Evolutionary conservation across 1,139 yeast species (phyloP), one percentile per base, ranked within the genome.

Genomic region (Yamadazyma siamensis): DNA sequence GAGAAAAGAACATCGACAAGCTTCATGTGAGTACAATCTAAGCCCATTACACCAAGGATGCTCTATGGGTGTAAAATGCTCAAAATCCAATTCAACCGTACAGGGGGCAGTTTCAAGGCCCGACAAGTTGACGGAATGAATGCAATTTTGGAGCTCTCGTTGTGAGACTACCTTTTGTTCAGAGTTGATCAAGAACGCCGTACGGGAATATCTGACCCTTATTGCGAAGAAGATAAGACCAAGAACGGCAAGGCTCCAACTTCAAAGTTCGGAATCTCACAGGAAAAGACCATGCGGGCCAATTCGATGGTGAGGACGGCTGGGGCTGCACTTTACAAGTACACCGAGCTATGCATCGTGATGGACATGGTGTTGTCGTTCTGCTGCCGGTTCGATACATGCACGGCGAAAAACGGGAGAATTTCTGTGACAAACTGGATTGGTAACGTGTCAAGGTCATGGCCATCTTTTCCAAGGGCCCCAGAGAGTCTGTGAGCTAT

Each of bases 121-220:
- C 9, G 10, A 18, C 7, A 10, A 18, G 7, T 8, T 10, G 10
- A 10, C 7, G 7, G 9, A 8, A 18, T 18, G 20, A 10, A 61
- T 40, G 65, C 61, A 29, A 45, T 61, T 11, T 44, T 61, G 13
- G 50, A 62, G 23, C 54, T 60, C 11, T 31, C 61, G 11, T 21
- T 30, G 13, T 31, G 34, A n/a, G 23, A 33, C 21, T 17, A 21
- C 15, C 18, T 30, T 4, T 15, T 33, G 9, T 8, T 33, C 10
- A 22, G 34, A 26, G 34, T 33, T 19, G 36, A 26, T 11, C 23
- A 33, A 14, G 26, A 26, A 13, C 21, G 33, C 21, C 9, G 14
- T 4, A 6, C 26, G n/a, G 35, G 26, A 14, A 14, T 32, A 6
- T 21, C 30, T 7, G 33, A 32, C 29, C n/a, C 23, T 4, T 3